Conservation (phyloP, 495 filamentous ascomycete genomes). For the Xylaria palmicola region DNA sequence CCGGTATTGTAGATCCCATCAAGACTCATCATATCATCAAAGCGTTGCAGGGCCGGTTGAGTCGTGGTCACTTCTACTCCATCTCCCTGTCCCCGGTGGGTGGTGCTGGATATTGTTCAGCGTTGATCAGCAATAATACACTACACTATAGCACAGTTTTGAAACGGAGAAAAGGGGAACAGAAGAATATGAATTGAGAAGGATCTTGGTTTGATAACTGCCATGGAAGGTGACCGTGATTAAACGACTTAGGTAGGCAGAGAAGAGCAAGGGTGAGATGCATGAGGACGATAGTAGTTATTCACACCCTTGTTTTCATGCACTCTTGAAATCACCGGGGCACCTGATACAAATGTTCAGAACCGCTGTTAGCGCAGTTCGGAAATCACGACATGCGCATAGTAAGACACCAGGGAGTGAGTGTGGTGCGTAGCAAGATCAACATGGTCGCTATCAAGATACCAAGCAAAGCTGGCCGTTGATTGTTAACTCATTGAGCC, state of each 20-base stretch:
- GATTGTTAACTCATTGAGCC: neutral
- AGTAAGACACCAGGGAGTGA: too few species aligned
- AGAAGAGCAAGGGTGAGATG: too few species aligned
- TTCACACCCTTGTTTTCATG: too few species aligned
- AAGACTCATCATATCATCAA: neutral
- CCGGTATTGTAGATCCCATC: neutral
- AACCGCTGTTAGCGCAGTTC: too few species aligned
- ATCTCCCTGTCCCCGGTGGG: neutral
- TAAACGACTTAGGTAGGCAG: too few species aligned
- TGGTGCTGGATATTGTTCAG: neutral
- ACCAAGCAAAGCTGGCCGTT: constrained; percentile 1
- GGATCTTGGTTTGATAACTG: neutral
- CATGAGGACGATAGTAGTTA: too few species aligned
- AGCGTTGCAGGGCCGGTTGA: too few species aligned
- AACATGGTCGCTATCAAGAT: too few species aligned
- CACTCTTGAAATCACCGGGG: too few species aligned
- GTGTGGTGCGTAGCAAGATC: too few species aligned
- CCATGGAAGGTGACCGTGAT: neutral
- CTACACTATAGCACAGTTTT: neutral
- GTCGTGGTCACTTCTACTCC: neutral
- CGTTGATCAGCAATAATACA: neutral
- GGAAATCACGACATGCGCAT: too few species aligned
- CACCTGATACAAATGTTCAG: too few species aligned
- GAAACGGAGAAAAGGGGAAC: neutral
- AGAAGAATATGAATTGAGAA: neutral